These are phyloP conservation scores for Candida anutae DNA, from an alignment of 1,139 yeast genomes.

Conservation along the genomic window DNA sequence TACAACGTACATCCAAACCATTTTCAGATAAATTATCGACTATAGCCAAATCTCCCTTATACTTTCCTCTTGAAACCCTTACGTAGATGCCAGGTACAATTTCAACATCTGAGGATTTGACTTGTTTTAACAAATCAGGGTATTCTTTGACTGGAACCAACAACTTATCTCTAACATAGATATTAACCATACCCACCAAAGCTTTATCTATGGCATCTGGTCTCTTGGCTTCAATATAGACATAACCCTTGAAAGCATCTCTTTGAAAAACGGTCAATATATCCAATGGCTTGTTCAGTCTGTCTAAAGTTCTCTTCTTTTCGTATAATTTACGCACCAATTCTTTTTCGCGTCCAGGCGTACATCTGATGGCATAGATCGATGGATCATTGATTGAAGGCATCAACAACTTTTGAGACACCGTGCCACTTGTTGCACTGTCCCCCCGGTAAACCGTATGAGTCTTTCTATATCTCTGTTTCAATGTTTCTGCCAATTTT, in stretches of 20 bases:
- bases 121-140: slow-evolving; percentile 87
- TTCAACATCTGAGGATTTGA: slow-evolving; percentile 80
- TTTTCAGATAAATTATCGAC: slow-evolving; percentile 92
- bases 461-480: slow-evolving; percentile 86
- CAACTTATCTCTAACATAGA: slow-evolving; percentile 62
- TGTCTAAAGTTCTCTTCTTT: slow-evolving; percentile 65
- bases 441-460: slow-evolving; percentile 85
- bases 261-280: slow-evolving; percentile 92
- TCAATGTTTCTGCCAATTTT: slow-evolving; percentile 83
- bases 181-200: slow-evolving; percentile 80
- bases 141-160: slow-evolving; percentile 94
- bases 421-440: slow-evolving; percentile 61
- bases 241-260: slow-evolving; percentile 85
- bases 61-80: slow-evolving; percentile 82
- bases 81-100: slow-evolving; percentile 89
- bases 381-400: slow-evolving; percentile 97
- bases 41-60: slow-evolving; percentile 87
- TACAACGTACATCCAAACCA: slow-evolving; percentile 88
- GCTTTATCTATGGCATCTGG: slow-evolving; percentile 90
- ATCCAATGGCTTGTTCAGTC: slow-evolving; percentile 53
- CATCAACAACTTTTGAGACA: slow-evolving; percentile 85
- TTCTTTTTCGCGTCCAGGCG: slow-evolving; percentile 90
- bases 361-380: slow-evolving; percentile 91
- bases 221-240: slow-evolving; percentile 89
- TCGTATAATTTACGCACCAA: slow-evolving; percentile 77